A percentile compares a stretch with the other conserved stretches of the same genome.
Conservation (phyloP, 805 yeast genomes). For the Kodamaea fukazawae region DNA sequence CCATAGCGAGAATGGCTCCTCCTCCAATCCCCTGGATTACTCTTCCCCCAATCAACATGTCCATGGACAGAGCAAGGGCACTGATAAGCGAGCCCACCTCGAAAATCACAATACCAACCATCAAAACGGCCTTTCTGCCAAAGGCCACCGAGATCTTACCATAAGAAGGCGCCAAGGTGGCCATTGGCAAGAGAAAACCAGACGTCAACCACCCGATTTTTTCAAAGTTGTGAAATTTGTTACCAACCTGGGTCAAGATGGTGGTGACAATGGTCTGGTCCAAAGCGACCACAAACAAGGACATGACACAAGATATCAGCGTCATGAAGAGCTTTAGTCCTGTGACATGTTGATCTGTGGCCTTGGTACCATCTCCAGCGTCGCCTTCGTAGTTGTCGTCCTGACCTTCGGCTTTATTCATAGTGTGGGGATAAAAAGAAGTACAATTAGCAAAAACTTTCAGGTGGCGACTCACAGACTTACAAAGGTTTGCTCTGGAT, state of each 20-base stretch:
- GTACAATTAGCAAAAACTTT: too few relatives aligned
- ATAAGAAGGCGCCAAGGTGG: slow-evolving; percentile 51
- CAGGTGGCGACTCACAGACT: too few relatives aligned
- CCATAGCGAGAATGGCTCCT: slow-evolving; percentile 60
- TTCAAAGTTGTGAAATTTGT: slow-evolving; percentile 47
- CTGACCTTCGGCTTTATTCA: slow-evolving; percentile 9
- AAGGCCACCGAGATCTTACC: slow-evolving; percentile 54
- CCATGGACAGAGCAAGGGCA: slow-evolving; percentile 54
- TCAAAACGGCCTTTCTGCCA: slow-evolving; percentile 52
- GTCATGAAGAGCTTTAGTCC: slow-evolving; percentile 27
- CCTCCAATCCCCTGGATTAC: slow-evolving; percentile 71
- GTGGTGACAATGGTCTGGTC: slow-evolving; percentile 61
- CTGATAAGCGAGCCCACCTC: slow-evolving; percentile 60
- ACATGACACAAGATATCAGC: slow-evolving; percentile 25
- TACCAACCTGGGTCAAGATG: slow-evolving; percentile 47
- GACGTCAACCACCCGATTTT: slow-evolving; percentile 59
- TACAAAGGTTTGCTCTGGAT: too few relatives aligned
- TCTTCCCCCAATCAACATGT: slow-evolving; percentile 66
- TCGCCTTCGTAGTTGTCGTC: slow-evolving; percentile 30
- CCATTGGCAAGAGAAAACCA: slow-evolving; percentile 53
- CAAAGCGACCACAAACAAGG: slow-evolving; percentile 44
- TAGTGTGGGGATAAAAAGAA: too few relatives aligned
- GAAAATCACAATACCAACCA: slow-evolving; percentile 50
- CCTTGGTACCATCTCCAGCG: slow-evolving; percentile 42
- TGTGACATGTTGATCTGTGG: slow-evolving; percentile 32